phyloP scores from a whole-genome alignment of 2,329 filamentous ascomycete genomes.

The Claviceps sp. region DNA sequence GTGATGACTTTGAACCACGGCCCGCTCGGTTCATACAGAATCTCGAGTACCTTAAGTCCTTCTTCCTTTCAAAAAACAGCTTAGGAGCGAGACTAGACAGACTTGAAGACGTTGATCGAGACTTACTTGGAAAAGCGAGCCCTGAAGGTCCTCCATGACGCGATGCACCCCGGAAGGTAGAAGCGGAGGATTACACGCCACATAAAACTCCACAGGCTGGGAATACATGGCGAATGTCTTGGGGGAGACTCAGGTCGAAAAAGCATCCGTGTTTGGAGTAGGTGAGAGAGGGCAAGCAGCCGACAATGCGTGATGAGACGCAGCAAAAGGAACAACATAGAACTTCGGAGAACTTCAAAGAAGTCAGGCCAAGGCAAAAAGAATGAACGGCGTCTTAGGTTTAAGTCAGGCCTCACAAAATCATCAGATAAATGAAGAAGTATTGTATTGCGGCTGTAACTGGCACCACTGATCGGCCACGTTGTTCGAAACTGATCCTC shows the following conservation, averaged over 20 bases:
- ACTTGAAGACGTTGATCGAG: neutral
- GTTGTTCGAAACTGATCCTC: neutral
- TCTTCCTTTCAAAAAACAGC: neutral
- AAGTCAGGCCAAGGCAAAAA: neutral
- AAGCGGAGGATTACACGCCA: slow-evolving; percentile 22
- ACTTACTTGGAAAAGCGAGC: neutral
- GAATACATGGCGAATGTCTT: neutral
- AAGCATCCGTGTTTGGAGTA: neutral
- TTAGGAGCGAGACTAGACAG: neutral
- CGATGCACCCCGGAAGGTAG: slow-evolving; percentile 16
- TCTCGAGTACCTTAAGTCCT: slow-evolving; percentile 13
- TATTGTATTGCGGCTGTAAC: neutral
- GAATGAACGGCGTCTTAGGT: neutral
- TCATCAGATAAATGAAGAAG: neutral
- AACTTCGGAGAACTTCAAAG: too few relatives aligned
- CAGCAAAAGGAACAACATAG: neutral
- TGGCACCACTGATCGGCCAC: neutral
- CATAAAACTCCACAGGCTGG: slow-evolving; percentile 17
- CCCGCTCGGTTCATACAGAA: slow-evolving; percentile 23
- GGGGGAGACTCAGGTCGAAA: too few relatives aligned
- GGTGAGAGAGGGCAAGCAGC: neutral
- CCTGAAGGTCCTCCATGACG: slow-evolving; percentile 10
- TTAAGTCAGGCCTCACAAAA: neutral
- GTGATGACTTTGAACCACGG: slow-evolving; percentile 23
- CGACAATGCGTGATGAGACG: neutral